Percentiles rank a stretch among this genome's conserved stretches.
phyloP scores from a whole-genome alignment of 192 early-diverging fungal genomes.

The Pilaira anomala region DNA sequence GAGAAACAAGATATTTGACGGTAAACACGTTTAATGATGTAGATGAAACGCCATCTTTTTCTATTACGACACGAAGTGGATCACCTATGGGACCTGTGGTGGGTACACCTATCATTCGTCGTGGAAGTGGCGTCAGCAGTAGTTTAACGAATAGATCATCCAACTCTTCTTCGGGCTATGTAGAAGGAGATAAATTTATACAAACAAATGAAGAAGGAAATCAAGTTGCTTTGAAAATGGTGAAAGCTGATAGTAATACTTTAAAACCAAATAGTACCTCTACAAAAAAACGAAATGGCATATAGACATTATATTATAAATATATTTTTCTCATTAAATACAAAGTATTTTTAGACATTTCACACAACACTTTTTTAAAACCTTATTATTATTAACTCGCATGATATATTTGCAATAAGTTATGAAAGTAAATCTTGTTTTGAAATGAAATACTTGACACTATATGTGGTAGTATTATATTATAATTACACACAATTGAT shows the following conservation, averaged over 20 bases:
- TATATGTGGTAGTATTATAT: too few relatives aligned
- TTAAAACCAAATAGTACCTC: background rate
- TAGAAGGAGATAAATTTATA: constrained; percentile 27
- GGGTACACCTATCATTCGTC: constrained; percentile 8
- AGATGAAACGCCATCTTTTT: constrained; percentile 8
- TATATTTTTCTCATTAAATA: too few relatives aligned
- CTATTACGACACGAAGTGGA: constrained; percentile 9
- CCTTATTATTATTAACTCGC: too few relatives aligned
- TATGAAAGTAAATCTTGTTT: too few relatives aligned
- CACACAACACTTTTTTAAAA: too few relatives aligned
- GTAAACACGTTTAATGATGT: constrained; percentile 6
- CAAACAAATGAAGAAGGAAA: constrained; percentile 34
- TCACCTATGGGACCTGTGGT: constrained; percentile 9
- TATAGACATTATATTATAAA: background rate
- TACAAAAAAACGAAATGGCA: background rate
- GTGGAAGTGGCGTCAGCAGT: constrained; percentile 13
- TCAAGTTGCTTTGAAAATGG: constrained; percentile 30
- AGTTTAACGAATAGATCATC: constrained; percentile 2
- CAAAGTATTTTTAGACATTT: too few relatives aligned
- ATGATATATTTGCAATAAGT: too few relatives aligned
- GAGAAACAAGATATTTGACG: constrained; percentile 3
- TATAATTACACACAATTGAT: too few relatives aligned
- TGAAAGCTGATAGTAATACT: constrained; percentile 22
- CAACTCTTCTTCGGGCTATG: constrained; percentile 1
- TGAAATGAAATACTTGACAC: too few relatives aligned